A percentile compares a stretch with the other conserved stretches of the same genome.
These are phyloP conservation scores for Blastobotrys ciferrii DNA, from an alignment of 1,139 yeast genomes.

Conservation along the genomic window DNA sequence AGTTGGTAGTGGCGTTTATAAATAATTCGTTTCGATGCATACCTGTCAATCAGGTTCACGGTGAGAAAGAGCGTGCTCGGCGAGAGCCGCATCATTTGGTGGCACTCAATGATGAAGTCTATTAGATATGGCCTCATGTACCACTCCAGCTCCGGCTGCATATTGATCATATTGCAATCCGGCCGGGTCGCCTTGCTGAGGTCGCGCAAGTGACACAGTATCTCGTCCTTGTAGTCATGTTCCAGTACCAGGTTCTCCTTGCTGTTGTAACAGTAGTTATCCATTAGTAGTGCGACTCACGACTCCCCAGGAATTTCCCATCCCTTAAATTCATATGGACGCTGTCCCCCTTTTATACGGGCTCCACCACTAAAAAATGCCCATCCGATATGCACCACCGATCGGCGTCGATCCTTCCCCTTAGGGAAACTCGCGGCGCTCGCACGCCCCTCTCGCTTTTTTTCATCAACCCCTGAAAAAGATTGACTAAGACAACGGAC, in stretches of 20 bases:
- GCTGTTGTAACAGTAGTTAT: conserved; percentile 2
- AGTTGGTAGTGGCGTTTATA: conserved; percentile 88
- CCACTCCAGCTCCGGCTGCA: conserved; percentile 93
- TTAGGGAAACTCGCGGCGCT: not conserved
- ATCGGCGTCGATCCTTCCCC: not conserved
- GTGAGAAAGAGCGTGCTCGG: conserved; percentile 80
- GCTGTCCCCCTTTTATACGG: not conserved
- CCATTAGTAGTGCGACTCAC: not conserved
- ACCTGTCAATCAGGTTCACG: conserved; percentile 80
- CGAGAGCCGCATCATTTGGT: conserved; percentile 68
- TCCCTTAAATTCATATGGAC: not conserved
- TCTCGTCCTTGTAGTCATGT: conserved; percentile 38
- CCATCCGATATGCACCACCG: not conserved
- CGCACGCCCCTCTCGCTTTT: not conserved
- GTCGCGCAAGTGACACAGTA: conserved; percentile 36
- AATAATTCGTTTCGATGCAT: conserved; percentile 88
- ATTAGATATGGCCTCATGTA: conserved; percentile 85
- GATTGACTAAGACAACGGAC: not conserved
- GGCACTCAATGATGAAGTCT: conserved; percentile 81
- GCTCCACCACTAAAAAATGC: not conserved
- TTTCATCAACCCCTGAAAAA: not conserved
- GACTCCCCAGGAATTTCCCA: not conserved
- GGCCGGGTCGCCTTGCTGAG: conserved; percentile 34
- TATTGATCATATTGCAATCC: conserved; percentile 64
- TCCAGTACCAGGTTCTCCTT: conserved; percentile 3